Evolutionary conservation across 202 grass and related monocot species (phyloP).

Genomic region (Schoenoplectus triqueter): DNA sequence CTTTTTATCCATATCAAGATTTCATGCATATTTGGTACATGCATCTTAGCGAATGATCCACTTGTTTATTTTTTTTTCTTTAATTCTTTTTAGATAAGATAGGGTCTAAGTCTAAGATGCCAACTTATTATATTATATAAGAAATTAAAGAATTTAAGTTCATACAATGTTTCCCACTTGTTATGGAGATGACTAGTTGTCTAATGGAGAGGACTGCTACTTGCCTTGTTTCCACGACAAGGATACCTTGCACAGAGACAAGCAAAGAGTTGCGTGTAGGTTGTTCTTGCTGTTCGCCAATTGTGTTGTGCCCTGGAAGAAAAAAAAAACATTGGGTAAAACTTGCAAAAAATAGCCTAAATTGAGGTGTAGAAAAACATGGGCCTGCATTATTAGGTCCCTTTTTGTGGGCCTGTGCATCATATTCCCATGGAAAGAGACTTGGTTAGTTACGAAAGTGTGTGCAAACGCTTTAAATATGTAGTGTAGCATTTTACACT

Average conservation of each 20-base stretch:
- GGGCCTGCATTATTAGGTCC: background rate
- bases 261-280: slow-evolving; percentile 26
- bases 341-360: background rate
- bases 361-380: background rate
- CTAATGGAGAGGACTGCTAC: background rate
- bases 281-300: background rate
- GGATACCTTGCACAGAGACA: background rate
- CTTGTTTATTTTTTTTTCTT: background rate
- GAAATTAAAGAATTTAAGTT: too few relatives aligned
- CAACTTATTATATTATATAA: too few relatives aligned
- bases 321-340: background rate
- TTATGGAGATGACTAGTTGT: background rate
- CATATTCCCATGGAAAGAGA: slow-evolving; percentile 29
- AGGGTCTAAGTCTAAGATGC: background rate
- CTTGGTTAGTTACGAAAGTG: background rate
- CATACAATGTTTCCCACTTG: background rate
- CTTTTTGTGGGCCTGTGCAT: slow-evolving; percentile 30
- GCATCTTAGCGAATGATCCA: background rate
- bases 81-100: background rate
- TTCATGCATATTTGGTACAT: background rate
- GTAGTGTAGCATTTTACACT: background rate
- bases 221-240: slow-evolving; percentile 20
- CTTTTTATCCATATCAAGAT: slow-evolving; percentile 20
- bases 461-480: background rate
- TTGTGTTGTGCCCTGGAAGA: background rate